These are phyloP conservation scores for Aspergillus ellipticus DNA, from an alignment of 495 filamentous ascomycete genomes.

Conservation along the genomic window DNA sequence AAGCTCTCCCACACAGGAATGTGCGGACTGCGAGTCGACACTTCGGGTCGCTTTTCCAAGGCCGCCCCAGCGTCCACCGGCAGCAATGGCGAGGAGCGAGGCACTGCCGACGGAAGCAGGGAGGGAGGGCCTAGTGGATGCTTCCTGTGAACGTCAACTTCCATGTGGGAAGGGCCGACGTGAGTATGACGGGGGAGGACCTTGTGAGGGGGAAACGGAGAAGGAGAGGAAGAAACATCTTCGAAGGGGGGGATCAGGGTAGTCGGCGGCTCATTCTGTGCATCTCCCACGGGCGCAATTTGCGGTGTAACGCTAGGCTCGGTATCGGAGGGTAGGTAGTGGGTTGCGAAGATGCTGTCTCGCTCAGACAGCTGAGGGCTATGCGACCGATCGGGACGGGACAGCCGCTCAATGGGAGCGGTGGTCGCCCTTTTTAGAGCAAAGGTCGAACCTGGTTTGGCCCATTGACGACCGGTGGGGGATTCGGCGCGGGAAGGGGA, in stretches of 20 bases:
- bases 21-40: conserved; percentile 15
- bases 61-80: conserved; percentile 28
- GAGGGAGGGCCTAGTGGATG: conserved; percentile 30
- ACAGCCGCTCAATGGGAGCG: conserved; percentile 24
- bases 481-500: conserved; percentile 42
- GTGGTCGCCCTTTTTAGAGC: conserved; percentile 38
- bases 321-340: conserved; percentile 52
- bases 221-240: conserved; percentile 29
- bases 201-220: conserved; percentile 34
- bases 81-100: conserved; percentile 26
- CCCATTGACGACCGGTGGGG: conserved; percentile 37
- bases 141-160: conserved; percentile 44
- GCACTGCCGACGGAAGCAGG: conserved; percentile 28
- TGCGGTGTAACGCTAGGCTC: conserved; percentile 44
- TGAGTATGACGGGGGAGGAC: conserved; percentile 31
- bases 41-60: conserved; percentile 22
- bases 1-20: conserved; percentile 8
- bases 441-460: conserved; percentile 26
- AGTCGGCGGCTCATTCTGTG: conserved; percentile 30
- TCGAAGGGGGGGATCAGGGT: conserved; percentile 28
- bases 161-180: conserved; percentile 40
- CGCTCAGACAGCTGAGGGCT: conserved; percentile 56
- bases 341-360: conserved; percentile 62
- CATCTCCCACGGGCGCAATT: conserved; percentile 36
- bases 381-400: conserved; percentile 28